phyloP scores from a whole-genome alignment of 257 asterid genomes.

The Gentiana dahurica region DNA sequence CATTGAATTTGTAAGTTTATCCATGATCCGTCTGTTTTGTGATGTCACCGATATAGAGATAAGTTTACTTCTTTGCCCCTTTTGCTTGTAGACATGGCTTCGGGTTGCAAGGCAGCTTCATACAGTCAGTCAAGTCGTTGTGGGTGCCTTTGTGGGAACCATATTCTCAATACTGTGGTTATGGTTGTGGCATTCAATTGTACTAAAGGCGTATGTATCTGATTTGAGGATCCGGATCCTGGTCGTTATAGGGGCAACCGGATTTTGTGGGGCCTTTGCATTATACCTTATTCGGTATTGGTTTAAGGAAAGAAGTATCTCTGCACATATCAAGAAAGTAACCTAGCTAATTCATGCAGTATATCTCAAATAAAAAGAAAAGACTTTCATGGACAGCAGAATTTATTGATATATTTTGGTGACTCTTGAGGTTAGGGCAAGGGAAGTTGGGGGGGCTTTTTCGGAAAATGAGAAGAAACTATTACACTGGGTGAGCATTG shows the following conservation, averaged over 20 bases:
- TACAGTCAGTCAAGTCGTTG: conserved; percentile 56
- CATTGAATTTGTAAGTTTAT: no score
- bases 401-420: neutral
- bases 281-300: conserved; percentile 20
- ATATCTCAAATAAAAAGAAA: no score
- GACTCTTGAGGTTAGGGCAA: no score
- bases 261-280: conserved; percentile 21
- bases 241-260: conserved; percentile 26
- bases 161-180: conserved; percentile 46
- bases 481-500: no score
- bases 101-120: conserved; percentile 62
- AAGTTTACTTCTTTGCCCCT: neutral
- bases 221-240: conserved; percentile 35
- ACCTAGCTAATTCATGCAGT: neutral
- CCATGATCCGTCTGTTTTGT: neutral
- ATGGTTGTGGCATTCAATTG: conserved; percentile 49
- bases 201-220: conserved; percentile 30
- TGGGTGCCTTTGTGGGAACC: conserved; percentile 54
- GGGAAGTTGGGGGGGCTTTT: no score
- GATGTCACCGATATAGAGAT: neutral
- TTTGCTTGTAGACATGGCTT: conserved; percentile 64
- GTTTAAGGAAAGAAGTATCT: conserved; percentile 24
- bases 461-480: no score
- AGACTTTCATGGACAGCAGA: no score
- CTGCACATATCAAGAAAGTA: conserved; percentile 5